Percentiles rank a stretch among this genome's conserved stretches.
phyloP scores from a whole-genome alignment of 192 early-diverging fungal species.

The Coemansia sp. region DNA sequence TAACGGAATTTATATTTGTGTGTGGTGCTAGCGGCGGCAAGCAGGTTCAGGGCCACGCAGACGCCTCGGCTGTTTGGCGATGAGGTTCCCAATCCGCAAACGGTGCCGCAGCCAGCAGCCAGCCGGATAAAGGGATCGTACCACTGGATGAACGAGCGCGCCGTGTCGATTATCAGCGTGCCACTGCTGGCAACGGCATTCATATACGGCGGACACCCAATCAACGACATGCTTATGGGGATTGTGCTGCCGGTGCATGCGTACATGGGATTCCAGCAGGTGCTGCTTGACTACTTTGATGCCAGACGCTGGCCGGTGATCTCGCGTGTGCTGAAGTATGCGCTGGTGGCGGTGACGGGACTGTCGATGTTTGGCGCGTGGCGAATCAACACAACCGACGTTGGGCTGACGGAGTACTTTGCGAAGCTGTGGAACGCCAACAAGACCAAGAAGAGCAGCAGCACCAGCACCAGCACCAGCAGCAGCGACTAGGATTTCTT shows the following conservation, averaged over 20 bases:
- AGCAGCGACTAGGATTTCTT: not conserved
- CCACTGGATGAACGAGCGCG: slow-evolving; percentile 96
- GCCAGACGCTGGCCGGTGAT: slow-evolving; percentile 61
- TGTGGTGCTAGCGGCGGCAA: slow-evolving; percentile 11
- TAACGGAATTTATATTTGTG: too few species aligned
- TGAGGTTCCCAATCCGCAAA: slow-evolving; percentile 48
- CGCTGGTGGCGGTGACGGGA: slow-evolving; percentile 69
- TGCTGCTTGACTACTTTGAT: slow-evolving; percentile 84
- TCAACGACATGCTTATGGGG: slow-evolving; percentile 87
- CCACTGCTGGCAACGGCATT: slow-evolving; percentile 79
- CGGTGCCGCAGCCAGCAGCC: slow-evolving; percentile 51
- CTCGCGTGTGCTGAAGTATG: slow-evolving; percentile 64
- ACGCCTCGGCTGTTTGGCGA: slow-evolving; percentile 41
- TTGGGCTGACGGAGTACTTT: slow-evolving; percentile 89
- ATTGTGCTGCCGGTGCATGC: slow-evolving; percentile 89
- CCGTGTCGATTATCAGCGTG: slow-evolving; percentile 69
- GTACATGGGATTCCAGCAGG: slow-evolving; percentile 80
- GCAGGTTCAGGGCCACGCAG: slow-evolving; percentile 32
- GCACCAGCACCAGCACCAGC: not conserved
- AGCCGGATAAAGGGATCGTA: slow-evolving; percentile 83
- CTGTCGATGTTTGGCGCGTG: slow-evolving; percentile 82
- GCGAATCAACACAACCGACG: slow-evolving; percentile 93
- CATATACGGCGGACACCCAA: slow-evolving; percentile 76
- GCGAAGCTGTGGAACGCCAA: slow-evolving; percentile 80
- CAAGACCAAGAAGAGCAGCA: slow-evolving; percentile 22